A percentile compares a stretch with the other conserved stretches of the same genome.
These are phyloP conservation scores for Fusarium anguioides DNA, from an alignment of 2,329 filamentous ascomycete genomes.

Conservation along the genomic window DNA sequence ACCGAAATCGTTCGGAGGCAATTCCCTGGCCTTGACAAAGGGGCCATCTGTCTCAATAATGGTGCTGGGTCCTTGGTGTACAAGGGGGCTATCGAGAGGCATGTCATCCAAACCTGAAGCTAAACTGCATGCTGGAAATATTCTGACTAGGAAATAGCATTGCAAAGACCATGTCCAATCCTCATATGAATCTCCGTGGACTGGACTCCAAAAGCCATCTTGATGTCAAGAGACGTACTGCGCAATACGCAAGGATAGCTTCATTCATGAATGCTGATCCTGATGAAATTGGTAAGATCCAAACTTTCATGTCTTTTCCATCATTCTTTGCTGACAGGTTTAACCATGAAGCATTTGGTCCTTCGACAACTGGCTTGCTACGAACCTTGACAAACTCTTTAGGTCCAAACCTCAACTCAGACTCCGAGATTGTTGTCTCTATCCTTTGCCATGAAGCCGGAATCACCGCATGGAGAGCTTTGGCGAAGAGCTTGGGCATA, in stretches of 20 bases:
- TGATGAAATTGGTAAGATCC: not conserved
- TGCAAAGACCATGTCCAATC: not conserved
- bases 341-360: not conserved
- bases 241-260: not conserved
- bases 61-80: not conserved
- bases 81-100: not conserved
- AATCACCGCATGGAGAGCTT: slow-evolving; percentile 8
- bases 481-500: slow-evolving; percentile 16
- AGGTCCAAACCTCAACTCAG: not conserved
- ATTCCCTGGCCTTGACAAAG: not conserved
- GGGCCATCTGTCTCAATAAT: slow-evolving; percentile 1
- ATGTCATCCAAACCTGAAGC: not conserved
- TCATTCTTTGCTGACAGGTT: not conserved
- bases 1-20: not conserved
- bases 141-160: not conserved
- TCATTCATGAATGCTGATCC: slow-evolving; percentile 1
- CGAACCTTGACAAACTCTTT: not conserved
- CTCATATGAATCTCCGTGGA: slow-evolving; percentile 2
- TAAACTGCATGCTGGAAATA: too few species aligned
- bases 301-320: not conserved
- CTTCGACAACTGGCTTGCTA: not conserved
- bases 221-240: not conserved
- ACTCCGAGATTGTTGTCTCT: slow-evolving; percentile 2
- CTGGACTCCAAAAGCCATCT: not conserved
- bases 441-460: slow-evolving; percentile 16